Conservation (phyloP, 2,329 filamentous ascomycete species). For the Aspergillus neoniger region DNA sequence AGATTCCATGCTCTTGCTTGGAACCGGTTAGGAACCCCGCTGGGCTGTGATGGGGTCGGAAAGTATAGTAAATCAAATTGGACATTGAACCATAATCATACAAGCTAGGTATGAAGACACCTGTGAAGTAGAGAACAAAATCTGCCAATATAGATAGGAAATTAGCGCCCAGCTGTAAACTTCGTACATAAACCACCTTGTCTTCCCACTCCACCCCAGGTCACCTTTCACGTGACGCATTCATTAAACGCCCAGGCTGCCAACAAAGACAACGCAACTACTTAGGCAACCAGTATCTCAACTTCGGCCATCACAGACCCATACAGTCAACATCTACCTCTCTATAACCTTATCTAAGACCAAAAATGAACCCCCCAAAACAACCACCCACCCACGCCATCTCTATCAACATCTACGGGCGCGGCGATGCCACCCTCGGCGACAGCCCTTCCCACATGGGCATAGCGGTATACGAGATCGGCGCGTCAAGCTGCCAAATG, state of each 20-base stretch:
- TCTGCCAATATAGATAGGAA: no score
- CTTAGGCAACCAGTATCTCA: background rate
- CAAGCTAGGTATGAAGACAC: no score
- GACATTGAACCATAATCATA: no score
- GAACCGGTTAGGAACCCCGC: no score
- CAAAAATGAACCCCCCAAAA: background rate
- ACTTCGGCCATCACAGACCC: background rate
- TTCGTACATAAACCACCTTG: no score
- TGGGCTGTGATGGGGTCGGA: no score
- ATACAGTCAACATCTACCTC: background rate
- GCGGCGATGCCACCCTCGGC: slow-evolving; percentile 22
- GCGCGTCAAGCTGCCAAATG: slow-evolving; percentile 24
- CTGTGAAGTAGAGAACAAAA: no score
- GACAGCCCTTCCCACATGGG: slow-evolving; percentile 25
- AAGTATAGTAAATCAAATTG: no score
- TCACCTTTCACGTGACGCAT: background rate
- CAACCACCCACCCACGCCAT: slow-evolving; percentile 1
- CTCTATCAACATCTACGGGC: slow-evolving; percentile 27
- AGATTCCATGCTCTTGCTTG: no score
- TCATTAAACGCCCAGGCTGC: background rate
- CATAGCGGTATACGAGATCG: slow-evolving; percentile 21
- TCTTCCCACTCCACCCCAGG: background rate
- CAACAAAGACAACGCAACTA: background rate
- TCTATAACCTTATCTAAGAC: background rate
- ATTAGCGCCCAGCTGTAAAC: no score